Base-by-base conservation (phyloP, 352 stramenopile species). In the Globisporangium barbulae region DNA sequence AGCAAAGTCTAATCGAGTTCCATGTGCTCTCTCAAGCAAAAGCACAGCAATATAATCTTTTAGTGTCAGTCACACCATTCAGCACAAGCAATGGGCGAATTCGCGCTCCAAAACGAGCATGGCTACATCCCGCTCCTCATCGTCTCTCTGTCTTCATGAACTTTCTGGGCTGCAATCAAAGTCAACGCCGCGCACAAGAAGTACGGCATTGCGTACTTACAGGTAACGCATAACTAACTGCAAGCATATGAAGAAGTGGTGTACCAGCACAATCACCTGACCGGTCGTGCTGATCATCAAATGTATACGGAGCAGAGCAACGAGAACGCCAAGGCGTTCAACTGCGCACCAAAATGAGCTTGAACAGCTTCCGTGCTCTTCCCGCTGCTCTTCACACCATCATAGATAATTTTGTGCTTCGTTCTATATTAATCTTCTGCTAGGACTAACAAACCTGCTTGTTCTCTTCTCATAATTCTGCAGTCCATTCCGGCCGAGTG, bases 111-210 rank as follows among this genome's bases (percentile, higher is more conserved):
- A 50, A 19, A 19, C 4, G 44, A 22, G 17, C n/a, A 50, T 58
- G 64, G 64, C 42, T 70, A 67, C 58, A 37, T 68, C 13, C n/a
- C 61, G 7, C 21, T 70, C 7, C 22, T 70, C 13, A 48, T 41
- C 12, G 53, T 66, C 17, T 17, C 48, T n/a, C n/a, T n/a, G 31
- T n/a, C 19, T 57, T 70, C 50, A 59, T 67, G 42, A 55, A 63
- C n/a, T 0, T 63, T 6, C n/a, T 70, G 61, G 59, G 64, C 64
- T 0, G 31, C 22, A 5, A 35, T 62, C 15, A 70, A 70, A 17
- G 64, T 70, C 35, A 58, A 58, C 39, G 50, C 33, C 4, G 64
- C 58, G 28, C 64, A 58, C 21, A 42, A 53, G 19, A 52, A 37
- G 31, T 70, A 66, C 28, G 31, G 33, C n/a, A 57, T 70, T 21